These are phyloP conservation scores for Rhododendron henanense DNA, from an alignment of 148 eudicot genomes.

Conservation along the genomic window DNA sequence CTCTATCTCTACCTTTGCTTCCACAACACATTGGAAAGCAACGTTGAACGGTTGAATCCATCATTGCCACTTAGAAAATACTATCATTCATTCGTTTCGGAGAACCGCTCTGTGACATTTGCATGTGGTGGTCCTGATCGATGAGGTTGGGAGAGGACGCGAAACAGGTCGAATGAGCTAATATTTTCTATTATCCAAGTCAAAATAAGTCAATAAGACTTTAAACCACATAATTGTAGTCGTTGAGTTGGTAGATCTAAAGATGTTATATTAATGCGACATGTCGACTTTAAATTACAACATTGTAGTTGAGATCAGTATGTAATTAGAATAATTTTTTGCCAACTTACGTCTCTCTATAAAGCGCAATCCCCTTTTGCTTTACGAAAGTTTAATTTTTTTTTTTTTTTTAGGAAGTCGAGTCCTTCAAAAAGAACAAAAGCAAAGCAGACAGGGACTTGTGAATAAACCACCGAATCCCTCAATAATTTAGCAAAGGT, in stretches of 20 bases:
- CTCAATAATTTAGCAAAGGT: neutral
- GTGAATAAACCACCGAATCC: neutral
- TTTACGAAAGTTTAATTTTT: constrained; percentile 10
- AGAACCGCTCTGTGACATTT: neutral
- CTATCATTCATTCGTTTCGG: neutral
- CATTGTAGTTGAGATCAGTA: neutral
- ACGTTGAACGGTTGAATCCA: constrained; percentile 33
- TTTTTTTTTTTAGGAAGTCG: neutral
- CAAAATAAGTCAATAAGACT: neutral
- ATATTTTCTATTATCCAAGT: neutral
- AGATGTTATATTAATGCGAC: too few species aligned
- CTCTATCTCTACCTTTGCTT: constrained; percentile 21
- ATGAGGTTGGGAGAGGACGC: neutral
- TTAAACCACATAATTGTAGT: neutral
- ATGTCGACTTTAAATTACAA: neutral
- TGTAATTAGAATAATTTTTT: neutral
- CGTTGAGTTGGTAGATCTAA: neutral
- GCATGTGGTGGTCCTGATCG: neutral
- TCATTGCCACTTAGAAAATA: constrained; percentile 20
- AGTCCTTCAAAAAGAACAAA: neutral
- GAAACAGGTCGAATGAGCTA: neutral
- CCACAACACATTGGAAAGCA: constrained; percentile 11
- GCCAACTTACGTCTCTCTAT: neutral
- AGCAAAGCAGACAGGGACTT: neutral
- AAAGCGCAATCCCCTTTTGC: constrained; percentile 5